A percentile compares a stretch with the other conserved stretches of the same genome.
phyloP scores from a whole-genome alignment of 352 stramenopile species.

The Aphanomyces euteiches region DNA sequence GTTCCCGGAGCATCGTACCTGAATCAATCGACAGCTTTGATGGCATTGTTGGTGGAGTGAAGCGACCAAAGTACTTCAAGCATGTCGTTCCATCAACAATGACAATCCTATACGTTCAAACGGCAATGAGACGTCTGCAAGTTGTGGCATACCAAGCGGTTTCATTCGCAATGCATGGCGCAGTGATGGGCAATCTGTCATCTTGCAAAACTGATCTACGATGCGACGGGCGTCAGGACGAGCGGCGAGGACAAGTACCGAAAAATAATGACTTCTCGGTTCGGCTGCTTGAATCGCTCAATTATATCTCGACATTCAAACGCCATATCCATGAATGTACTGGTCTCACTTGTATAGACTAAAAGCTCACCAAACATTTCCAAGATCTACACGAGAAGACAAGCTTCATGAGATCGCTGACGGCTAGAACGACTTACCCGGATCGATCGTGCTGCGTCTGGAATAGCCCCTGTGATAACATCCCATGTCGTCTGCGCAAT shows the following conservation, averaged over 20 bases:
- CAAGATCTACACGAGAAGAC: constrained; percentile 11
- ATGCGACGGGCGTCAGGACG: too few relatives aligned
- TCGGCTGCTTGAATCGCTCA: not conserved
- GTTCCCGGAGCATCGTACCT: too few relatives aligned
- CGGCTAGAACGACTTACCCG: not conserved
- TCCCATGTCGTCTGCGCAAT: not conserved
- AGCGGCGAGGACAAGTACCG: not conserved
- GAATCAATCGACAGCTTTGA: too few relatives aligned
- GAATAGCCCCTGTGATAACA: not conserved
- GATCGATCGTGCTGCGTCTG: too few relatives aligned
- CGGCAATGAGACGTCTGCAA: too few relatives aligned
- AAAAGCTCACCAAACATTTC: constrained; percentile 11
- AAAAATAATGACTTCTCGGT: constrained; percentile 15
- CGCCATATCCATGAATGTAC: constrained; percentile 1
- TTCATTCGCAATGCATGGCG: constrained; percentile 8
- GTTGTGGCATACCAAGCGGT: not conserved
- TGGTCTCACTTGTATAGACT: not conserved
- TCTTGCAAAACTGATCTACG: constrained; percentile 4
- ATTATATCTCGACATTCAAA: constrained; percentile 11
- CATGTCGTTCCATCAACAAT: too few relatives aligned
- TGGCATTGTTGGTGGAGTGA: too few relatives aligned
- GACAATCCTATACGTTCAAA: too few relatives aligned
- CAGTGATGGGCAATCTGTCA: constrained; percentile 1
- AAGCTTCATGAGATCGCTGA: not conserved
- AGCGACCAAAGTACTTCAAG: too few relatives aligned